Conservation (phyloP, 1,284 basidiomycete species). For the Neolentinus lepideus region DNA sequence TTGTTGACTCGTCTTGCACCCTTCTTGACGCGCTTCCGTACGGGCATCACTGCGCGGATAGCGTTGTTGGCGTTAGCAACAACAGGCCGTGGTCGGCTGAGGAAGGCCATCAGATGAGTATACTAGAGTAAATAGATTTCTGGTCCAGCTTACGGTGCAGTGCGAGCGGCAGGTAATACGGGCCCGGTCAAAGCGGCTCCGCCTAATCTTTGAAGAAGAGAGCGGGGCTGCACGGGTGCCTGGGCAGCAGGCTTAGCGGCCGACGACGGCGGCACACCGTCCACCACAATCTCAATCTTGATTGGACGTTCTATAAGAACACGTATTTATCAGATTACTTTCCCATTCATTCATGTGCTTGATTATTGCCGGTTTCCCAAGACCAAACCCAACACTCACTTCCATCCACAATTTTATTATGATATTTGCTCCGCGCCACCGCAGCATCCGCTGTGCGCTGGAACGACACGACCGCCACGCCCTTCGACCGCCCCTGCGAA, state of each 20-base stretch:
- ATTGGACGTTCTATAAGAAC: not conserved
- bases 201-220: not conserved
- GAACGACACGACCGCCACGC: conserved; percentile 68
- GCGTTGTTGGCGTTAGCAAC: not conserved
- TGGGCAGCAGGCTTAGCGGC: not conserved
- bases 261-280: not conserved
- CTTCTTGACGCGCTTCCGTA: not conserved
- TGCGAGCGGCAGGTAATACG: not conserved
- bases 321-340: not conserved
- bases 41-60: not conserved
- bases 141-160: not conserved
- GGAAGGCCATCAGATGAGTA: too few species aligned
- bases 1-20: conserved; percentile 1
- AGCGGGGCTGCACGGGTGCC: not conserved
- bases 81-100: not conserved
- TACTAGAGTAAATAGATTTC: not conserved
- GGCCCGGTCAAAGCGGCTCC: not conserved
- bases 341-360: too few species aligned
- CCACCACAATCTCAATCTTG: conserved; percentile 3
- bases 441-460: conserved; percentile 52
- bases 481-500: conserved; percentile 61
- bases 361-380: too few species aligned
- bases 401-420: conserved; percentile 70
- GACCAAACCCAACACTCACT: conserved; percentile 40
- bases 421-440: conserved; percentile 54